Conservation (phyloP, 2,329 filamentous ascomycete species). For the Fusarium udum region DNA sequence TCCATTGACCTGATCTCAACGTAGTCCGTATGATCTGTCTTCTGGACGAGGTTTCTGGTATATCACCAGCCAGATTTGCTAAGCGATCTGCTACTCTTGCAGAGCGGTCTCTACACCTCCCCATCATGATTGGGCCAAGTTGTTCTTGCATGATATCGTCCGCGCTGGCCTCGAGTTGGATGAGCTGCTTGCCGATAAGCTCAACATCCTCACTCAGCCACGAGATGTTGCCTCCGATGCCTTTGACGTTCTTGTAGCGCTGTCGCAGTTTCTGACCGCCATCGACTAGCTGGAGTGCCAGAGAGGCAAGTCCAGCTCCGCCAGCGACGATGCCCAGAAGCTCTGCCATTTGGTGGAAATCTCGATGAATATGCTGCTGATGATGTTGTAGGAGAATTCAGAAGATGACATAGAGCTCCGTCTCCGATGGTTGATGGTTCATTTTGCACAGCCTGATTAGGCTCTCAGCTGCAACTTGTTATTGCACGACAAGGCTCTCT, state of each 20-base stretch:
- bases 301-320: slow-evolving; percentile 13
- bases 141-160: neutral
- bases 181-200: neutral
- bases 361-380: rapidly evolving
- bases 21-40: neutral
- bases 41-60: neutral
- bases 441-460: neutral
- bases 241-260: neutral
- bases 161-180: neutral
- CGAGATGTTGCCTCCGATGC: neutral
- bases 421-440: rapidly evolving
- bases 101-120: neutral
- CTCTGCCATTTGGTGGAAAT: neutral
- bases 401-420: neutral
- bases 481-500: neutral
- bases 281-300: slow-evolving; percentile 10
- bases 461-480: neutral
- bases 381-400: rapidly evolving
- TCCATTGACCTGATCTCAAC: slow-evolving; percentile 1
- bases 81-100: neutral
- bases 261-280: slow-evolving; percentile 2
- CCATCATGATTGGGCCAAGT: slow-evolving; percentile 4
- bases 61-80: neutral
- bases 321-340: slow-evolving; percentile 1
- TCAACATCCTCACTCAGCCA: neutral